Evolutionary conservation across 2,329 filamentous ascomycete species (phyloP), one percentile per base, ranked within the genome.

Genomic region (Clonostachys chloroleuca): DNA sequence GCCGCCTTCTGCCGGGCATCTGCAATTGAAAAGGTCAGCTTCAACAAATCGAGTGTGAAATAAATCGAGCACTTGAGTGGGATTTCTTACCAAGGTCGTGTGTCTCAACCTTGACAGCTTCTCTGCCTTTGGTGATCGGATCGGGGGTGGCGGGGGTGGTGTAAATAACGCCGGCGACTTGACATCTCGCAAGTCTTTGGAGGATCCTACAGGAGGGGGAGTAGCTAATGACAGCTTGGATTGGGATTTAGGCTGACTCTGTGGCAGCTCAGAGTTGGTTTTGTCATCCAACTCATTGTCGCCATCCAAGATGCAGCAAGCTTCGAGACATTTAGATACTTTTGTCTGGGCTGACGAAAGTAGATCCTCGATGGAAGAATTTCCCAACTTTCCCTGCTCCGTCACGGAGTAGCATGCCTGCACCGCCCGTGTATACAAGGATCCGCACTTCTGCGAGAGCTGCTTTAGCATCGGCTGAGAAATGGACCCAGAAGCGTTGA

Each of bases 351-450:
- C 70, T 12, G 64, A 73, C 17, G 66, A 78, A 42, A 78, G 65
- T 30, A 83, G 68, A 16, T 75, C 68, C 45, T 83, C 80, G 4
- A 72, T 70, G 5, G 68, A 66, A 0, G 62, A 61, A 34, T 65
- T 63, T 2, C 74, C 77, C 0, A 68, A 64, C 8, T 81, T 64
- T 48, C 83, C 79, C 37, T 80, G 73, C 44, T 90, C 85, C 3
- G 86, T 82, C n/a, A 86, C 83, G 49, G 75, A 75, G 73, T 86
- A 84, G 56, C 87, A 91, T 4, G 80, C 75, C 58, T 87, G 79
- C 3, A 89, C 86, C 1, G 86, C 87, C 58, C 84, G 86, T 77
- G 83, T 85, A 63, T 90, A 92, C 0, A 87, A 73, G 8, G 81
- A 86, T 13, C 87, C 87, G 54, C 87, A 91, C 59, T 81, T 80